These are phyloP conservation scores for Colletotrichum shisoi DNA, from an alignment of 2,329 filamentous ascomycete genomes.

Conservation along the genomic window DNA sequence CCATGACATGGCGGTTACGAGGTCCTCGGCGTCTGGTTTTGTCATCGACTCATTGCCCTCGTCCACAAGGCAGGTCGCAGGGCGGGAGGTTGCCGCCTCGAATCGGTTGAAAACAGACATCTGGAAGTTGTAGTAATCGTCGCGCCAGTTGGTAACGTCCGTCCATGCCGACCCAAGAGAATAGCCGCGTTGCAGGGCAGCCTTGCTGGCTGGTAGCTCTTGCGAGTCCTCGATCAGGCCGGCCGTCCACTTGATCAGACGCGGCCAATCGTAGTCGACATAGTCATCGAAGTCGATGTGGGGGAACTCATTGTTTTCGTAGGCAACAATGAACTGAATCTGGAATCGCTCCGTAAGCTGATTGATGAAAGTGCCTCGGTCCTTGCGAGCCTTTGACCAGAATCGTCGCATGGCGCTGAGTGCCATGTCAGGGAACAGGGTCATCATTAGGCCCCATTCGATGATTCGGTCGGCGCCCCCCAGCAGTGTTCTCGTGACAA, in stretches of 20 bases:
- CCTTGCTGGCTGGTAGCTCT: conserved; percentile 58
- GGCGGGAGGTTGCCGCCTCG: conserved; percentile 60
- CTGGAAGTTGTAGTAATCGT: conserved; percentile 63
- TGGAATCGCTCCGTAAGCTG: conserved; percentile 71
- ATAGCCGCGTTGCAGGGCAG: conserved; percentile 56
- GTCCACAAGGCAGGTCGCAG: conserved; percentile 52
- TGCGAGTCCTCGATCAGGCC: conserved; percentile 48
- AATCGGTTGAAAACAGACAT: conserved; percentile 66
- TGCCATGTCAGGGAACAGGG: conserved; percentile 63
- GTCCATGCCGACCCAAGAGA: conserved; percentile 50
- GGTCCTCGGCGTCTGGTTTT: conserved; percentile 41
- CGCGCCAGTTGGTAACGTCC: conserved; percentile 58
- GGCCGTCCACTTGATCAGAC: conserved; percentile 70
- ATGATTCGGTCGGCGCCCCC: conserved; percentile 67
- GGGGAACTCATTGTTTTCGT: conserved; percentile 68
- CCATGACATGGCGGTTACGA: conserved; percentile 64
- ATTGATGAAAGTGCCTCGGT: conserved; percentile 62
- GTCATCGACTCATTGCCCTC: conserved; percentile 3
- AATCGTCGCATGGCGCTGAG: conserved; percentile 62
- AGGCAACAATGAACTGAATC: conserved; percentile 69
- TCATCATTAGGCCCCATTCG: conserved; percentile 68
- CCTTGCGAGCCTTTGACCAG: conserved; percentile 62
- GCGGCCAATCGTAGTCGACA: conserved; percentile 72
- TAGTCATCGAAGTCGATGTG: conserved; percentile 70
- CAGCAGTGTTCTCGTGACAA: conserved; percentile 65